Conservation (phyloP, 2,329 filamentous ascomycete genomes). For the Geosmithia flava region DNA sequence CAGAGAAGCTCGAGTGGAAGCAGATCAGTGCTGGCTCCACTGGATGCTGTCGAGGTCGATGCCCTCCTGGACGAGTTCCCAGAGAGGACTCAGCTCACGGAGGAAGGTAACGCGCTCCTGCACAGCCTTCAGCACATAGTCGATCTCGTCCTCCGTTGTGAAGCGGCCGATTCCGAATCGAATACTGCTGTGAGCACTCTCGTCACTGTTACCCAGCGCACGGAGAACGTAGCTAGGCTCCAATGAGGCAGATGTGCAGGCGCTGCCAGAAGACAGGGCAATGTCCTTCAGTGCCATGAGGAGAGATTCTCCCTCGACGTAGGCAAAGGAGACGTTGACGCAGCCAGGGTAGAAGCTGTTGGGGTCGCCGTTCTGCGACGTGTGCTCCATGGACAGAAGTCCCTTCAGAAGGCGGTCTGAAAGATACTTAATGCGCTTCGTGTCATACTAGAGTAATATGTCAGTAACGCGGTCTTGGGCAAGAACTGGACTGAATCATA, state of each 20-base stretch:
- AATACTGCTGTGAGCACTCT: slow-evolving; percentile 96
- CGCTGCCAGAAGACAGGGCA: slow-evolving; percentile 88
- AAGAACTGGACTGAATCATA: neutral
- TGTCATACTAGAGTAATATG: slow-evolving; percentile 62
- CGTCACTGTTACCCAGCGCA: slow-evolving; percentile 89
- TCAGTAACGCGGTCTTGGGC: slow-evolving; percentile 7
- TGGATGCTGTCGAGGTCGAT: slow-evolving; percentile 92
- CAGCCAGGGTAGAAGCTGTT: slow-evolving; percentile 86
- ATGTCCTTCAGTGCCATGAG: slow-evolving; percentile 98
- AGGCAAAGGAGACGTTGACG: slow-evolving; percentile 96
- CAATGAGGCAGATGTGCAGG: slow-evolving; percentile 91
- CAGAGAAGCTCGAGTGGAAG: neutral
- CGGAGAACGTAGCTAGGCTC: slow-evolving; percentile 95
- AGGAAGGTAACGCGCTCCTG: slow-evolving; percentile 83
- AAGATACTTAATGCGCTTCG: slow-evolving; percentile 68
- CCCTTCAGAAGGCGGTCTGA: slow-evolving; percentile 77
- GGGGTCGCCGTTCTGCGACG: slow-evolving; percentile 76
- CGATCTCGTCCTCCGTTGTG: slow-evolving; percentile 88
- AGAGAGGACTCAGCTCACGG: slow-evolving; percentile 86
- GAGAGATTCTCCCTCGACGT: slow-evolving; percentile 94
- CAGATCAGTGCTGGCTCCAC: slow-evolving; percentile 72
- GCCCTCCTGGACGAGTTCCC: slow-evolving; percentile 96
- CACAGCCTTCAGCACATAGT: slow-evolving; percentile 94
- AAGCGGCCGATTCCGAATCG: slow-evolving; percentile 95
- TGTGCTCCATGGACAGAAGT: slow-evolving; percentile 83